Evolutionary conservation across 352 stramenopile genomes (phyloP).

Genomic region (Pythium periplocum): DNA sequence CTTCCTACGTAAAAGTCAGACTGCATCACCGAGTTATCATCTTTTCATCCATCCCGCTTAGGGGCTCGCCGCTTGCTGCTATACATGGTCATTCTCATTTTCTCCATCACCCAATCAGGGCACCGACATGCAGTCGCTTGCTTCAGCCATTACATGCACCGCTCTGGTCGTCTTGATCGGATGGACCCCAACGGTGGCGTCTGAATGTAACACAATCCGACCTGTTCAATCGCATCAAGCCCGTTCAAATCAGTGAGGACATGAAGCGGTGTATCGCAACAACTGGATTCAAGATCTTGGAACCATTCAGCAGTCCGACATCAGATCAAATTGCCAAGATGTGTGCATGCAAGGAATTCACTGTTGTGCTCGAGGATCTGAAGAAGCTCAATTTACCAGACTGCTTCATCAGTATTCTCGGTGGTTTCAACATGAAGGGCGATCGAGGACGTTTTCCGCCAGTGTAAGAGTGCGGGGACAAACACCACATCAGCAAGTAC

Average conservation of each 20-base stretch:
- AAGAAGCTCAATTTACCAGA: slow-evolving; percentile 31
- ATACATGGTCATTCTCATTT: too few species aligned
- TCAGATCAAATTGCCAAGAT: slow-evolving; percentile 31
- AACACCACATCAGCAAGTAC: background rate
- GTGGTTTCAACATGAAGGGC: slow-evolving; percentile 40
- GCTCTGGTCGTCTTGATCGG: too few species aligned
- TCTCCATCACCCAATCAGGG: too few species aligned
- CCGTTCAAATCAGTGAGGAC: slow-evolving; percentile 25
- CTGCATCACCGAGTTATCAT: too few species aligned
- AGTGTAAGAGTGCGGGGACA: slow-evolving; percentile 6
- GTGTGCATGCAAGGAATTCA: slow-evolving; percentile 19
- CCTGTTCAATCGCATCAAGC: slow-evolving; percentile 33
- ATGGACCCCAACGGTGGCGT: too few species aligned
- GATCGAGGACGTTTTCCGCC: slow-evolving; percentile 14
- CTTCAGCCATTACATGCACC: too few species aligned
- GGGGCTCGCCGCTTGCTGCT: too few species aligned
- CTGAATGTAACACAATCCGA: background rate
- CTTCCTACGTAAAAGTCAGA: too few species aligned
- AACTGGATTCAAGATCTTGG: slow-evolving; percentile 31
- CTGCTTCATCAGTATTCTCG: slow-evolving; percentile 35
- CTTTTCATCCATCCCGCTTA: too few species aligned
- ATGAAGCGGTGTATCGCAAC: slow-evolving; percentile 26
- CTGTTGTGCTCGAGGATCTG: slow-evolving; percentile 21
- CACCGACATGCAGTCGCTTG: too few species aligned
- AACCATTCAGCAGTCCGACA: slow-evolving; percentile 17